Percentiles rank a stretch among this genome's conserved stretches.
These are phyloP conservation scores for Moesziomyces parantarcticus DNA, from an alignment of 1,284 basidiomycete genomes.

Conservation along the genomic window DNA sequence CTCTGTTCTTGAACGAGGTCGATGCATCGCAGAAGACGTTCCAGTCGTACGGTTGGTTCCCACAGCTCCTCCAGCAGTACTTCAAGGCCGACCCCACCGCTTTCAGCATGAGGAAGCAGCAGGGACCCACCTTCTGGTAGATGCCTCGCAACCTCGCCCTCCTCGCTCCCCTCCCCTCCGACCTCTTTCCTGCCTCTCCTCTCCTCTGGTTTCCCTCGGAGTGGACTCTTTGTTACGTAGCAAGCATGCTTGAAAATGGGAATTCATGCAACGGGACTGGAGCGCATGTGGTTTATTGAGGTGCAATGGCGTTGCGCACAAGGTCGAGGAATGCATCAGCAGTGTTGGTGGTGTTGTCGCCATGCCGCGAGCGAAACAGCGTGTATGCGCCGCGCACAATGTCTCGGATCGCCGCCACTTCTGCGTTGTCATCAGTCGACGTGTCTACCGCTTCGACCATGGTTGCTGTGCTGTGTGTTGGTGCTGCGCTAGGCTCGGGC, in stretches of 20 bases:
- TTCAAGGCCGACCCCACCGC: slow-evolving; percentile 28
- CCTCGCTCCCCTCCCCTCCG: too few relatives aligned
- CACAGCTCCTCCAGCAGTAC: slow-evolving; percentile 24
- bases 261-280: not conserved
- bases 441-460: too few relatives aligned
- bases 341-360: not conserved
- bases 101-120: slow-evolving; percentile 23
- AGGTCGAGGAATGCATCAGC: slow-evolving; percentile 16
- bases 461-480: not conserved
- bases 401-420: slow-evolving; percentile 26
- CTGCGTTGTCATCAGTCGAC: not conserved
- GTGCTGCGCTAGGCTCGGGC: not conserved
- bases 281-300: not conserved
- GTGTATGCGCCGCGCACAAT: slow-evolving; percentile 28
- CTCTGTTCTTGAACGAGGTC: slow-evolving; percentile 54
- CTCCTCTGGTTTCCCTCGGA: not conserved
- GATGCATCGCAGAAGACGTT: slow-evolving; percentile 32
- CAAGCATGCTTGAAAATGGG: not conserved
- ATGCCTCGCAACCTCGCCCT: too few relatives aligned
- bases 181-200: not conserved
- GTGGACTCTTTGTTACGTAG: not conserved
- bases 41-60: slow-evolving; percentile 32
- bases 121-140: slow-evolving; percentile 21
- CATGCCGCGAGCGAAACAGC: slow-evolving; percentile 8
- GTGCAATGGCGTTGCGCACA: slow-evolving; percentile 10